Evolutionary conservation across 2,329 filamentous ascomycete species (phyloP), one percentile per base, ranked within the genome.

Genomic region (Fusarium sororula): DNA sequence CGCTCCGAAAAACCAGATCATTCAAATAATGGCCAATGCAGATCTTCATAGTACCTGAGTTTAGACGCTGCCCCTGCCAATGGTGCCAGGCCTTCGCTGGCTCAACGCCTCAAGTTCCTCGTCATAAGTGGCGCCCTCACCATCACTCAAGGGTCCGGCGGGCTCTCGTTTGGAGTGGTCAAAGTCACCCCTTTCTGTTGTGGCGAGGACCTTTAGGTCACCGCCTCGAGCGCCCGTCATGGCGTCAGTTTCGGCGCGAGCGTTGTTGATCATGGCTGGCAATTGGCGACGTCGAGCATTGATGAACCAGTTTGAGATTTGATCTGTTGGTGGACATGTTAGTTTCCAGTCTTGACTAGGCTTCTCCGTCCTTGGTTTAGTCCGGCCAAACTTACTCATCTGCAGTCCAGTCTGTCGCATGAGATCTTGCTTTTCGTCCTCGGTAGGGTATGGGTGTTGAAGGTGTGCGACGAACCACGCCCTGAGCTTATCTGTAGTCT

Each of bases 361-460:
- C n/a, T 28, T 48, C 24, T 48, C 59, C 42, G 53, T 44, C 37
- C 35, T 45, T 50, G 55, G 39, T 42, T 20, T 32, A 47, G 44
- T 32, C 32, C 17, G 32, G 44, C 30, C 50, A 75, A 80, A 89
- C 90, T 85, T 87, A 90, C 92, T 95, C 85, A 97, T 92, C 62
- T 93, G 92, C 35, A 98, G 85, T 2, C 91, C 91, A 2, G 94
- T 97, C 78, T 90, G 86, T 53, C 88, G 88, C 87, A 95, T 94
- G 54, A 97, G 87, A 67, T 93, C 90, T 79, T 95, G 90, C 82
- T 97, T 97, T 83, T 97, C 93, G 72, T 97, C 94, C 81, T 97
- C 94, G 9, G 91, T 95, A 3, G 94, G 94, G 80, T 97, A 97
- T 0, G 94, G 94, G 79, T 96, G 94, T 68, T 91, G 87, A 13